Conservation (phyloP, 108 stramenopile species). For the Pseudonitzschia multiseries region DNA sequence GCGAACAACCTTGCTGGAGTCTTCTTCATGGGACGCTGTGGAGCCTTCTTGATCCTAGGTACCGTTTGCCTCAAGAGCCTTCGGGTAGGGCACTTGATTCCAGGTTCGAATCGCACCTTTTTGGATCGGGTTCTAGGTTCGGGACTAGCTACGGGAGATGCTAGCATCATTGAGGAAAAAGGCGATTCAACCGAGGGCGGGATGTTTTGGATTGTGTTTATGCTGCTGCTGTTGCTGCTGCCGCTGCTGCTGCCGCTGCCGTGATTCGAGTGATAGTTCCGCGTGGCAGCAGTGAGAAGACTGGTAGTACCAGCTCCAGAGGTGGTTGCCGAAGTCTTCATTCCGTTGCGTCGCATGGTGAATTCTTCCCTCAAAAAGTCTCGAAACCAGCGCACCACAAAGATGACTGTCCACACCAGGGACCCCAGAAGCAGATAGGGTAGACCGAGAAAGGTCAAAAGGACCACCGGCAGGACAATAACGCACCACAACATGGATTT, state of each 20-base stretch:
- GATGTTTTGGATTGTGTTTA: not conserved
- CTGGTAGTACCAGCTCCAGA: not conserved
- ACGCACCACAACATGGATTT: not conserved
- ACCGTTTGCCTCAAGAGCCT: not conserved
- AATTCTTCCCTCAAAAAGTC: constrained; percentile 1
- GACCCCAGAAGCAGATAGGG: not conserved
- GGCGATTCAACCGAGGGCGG: not conserved
- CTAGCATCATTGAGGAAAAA: not conserved
- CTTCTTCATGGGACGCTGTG: not conserved
- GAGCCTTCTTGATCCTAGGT: not conserved
- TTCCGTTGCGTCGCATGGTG: not conserved
- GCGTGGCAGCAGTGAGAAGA: not conserved
- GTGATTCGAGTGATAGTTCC: not conserved
- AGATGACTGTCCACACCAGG: not conserved
- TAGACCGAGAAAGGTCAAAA: not conserved
- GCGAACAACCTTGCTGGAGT: not conserved
- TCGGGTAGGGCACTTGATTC: constrained; percentile 5
- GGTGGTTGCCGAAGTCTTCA: not conserved
- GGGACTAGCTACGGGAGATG: not conserved
- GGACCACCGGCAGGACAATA: not conserved
- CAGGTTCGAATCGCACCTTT: not conserved
- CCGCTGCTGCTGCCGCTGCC: not conserved
- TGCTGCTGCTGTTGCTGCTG: not conserved
- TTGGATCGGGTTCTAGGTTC: not conserved
- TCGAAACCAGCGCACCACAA: not conserved